Evolutionary conservation across 2,329 filamentous ascomycete genomes (phyloP).

Genomic region (Fusarium chaquense): DNA sequence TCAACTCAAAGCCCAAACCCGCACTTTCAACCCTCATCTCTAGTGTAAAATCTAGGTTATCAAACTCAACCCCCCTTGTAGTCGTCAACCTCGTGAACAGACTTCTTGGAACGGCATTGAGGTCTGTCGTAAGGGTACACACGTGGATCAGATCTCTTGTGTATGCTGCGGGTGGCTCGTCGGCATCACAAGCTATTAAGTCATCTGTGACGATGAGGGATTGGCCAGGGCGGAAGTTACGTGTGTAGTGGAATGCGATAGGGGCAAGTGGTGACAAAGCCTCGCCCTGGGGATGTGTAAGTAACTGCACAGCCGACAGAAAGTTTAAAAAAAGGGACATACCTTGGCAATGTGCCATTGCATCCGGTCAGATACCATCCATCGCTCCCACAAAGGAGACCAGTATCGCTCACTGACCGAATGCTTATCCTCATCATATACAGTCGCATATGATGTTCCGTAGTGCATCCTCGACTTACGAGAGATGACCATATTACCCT

Average conservation of each 20-base stretch:
- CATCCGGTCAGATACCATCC: constrained; percentile 87
- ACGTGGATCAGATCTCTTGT: constrained; percentile 75
- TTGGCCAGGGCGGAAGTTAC: constrained; percentile 84
- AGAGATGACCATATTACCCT: constrained; percentile 83
- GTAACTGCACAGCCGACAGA: not conserved
- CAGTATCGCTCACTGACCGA: constrained; percentile 80
- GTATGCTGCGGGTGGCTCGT: constrained; percentile 72
- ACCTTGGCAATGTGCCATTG: constrained; percentile 88
- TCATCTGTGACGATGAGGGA: constrained; percentile 84
- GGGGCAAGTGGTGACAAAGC: constrained; percentile 79
- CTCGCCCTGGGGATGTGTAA: constrained; percentile 67
- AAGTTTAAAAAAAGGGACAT: constrained; percentile 40
- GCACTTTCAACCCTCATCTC: constrained; percentile 87
- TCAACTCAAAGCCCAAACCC: constrained; percentile 80
- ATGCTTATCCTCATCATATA: constrained; percentile 82
- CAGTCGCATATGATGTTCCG: constrained; percentile 83
- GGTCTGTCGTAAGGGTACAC: constrained; percentile 83
- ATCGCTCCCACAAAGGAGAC: constrained; percentile 82
- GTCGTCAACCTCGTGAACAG: constrained; percentile 82
- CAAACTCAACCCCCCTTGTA: constrained; percentile 82
- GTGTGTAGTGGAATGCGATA: constrained; percentile 86
- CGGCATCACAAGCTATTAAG: constrained; percentile 79
- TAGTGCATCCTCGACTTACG: constrained; percentile 81
- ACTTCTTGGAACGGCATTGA: constrained; percentile 78
- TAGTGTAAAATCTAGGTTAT: constrained; percentile 83